These are phyloP conservation scores for Russula sp. DNA, from an alignment of 768 basidiomycete species.

Conservation along the genomic window DNA sequence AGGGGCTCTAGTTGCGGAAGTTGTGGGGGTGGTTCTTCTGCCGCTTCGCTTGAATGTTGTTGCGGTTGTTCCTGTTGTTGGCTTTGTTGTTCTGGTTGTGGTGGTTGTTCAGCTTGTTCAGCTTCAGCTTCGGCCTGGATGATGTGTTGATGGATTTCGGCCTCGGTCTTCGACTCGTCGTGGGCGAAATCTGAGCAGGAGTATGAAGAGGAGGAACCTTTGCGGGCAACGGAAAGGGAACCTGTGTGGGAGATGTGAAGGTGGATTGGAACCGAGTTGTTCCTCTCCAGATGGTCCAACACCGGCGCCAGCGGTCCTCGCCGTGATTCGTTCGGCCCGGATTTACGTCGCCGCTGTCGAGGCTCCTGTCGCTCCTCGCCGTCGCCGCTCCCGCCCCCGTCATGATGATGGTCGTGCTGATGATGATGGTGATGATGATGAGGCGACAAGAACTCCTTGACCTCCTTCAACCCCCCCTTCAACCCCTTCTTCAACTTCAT, in stretches of 20 bases:
- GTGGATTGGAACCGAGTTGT: conserved; percentile 32
- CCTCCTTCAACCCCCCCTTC: conserved; percentile 32
- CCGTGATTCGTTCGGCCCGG: conserved; percentile 21
- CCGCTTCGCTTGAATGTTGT: background rate
- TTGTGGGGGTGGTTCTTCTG: conserved; percentile 13
- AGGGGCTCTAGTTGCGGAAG: background rate
- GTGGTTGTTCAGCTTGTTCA: background rate
- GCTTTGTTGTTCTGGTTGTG: no score
- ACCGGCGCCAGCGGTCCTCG: conserved; percentile 25
- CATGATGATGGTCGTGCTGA: background rate
- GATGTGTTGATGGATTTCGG: conserved; percentile 10
- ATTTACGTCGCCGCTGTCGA: conserved; percentile 8
- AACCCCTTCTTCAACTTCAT: conserved; percentile 29
- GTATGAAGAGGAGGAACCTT: conserved; percentile 36
- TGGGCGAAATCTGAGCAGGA: conserved; percentile 11
- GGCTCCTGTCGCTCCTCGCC: conserved; percentile 1
- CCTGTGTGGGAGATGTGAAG: conserved; percentile 35
- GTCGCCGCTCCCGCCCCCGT: background rate
- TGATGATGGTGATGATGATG: conserved; percentile 19
- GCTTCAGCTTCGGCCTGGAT: no score
- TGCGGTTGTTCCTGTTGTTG: background rate
- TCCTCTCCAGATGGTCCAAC: conserved; percentile 20
- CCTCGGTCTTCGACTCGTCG: conserved; percentile 21
- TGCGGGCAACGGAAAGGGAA: conserved; percentile 46
- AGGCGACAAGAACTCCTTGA: conserved; percentile 26